These are phyloP conservation scores for Leonotis leonurus DNA, from an alignment of 257 asterid genomes.

Conservation along the genomic window DNA sequence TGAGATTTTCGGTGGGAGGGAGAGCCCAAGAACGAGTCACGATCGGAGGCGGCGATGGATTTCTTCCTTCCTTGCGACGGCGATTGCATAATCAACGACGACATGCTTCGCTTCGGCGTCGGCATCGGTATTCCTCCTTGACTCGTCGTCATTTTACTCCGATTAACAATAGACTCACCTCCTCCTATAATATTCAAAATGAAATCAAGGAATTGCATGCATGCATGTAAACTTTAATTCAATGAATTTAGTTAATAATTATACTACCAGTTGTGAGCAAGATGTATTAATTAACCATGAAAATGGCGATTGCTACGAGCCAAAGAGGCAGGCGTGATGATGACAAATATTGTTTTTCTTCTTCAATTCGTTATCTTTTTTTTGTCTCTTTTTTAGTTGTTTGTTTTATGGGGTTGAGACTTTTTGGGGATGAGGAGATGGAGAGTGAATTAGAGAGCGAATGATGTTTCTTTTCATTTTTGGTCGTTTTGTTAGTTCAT, in stretches of 20 bases:
- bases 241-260: neutral
- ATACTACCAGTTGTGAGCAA: slow-evolving; percentile 31
- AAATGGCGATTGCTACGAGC: slow-evolving; percentile 22
- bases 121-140: slow-evolving; percentile 62
- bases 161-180: slow-evolving; percentile 35
- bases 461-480: slow-evolving; percentile 4
- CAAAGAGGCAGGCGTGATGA: slow-evolving; percentile 19
- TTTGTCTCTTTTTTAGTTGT: too few species aligned
- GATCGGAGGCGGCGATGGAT: slow-evolving; percentile 22
- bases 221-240: slow-evolving; percentile 3
- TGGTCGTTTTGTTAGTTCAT: neutral
- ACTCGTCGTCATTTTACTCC: slow-evolving; percentile 50
- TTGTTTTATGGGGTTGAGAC: slow-evolving; percentile 10
- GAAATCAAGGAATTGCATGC: slow-evolving; percentile 5
- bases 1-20: slow-evolving; percentile 46
- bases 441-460: too few species aligned
- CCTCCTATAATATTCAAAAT: too few species aligned
- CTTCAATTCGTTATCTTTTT: neutral
- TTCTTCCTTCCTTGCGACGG: slow-evolving; percentile 36
- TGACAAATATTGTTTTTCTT: neutral
- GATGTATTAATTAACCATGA: slow-evolving; percentile 30
- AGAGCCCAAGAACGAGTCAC: slow-evolving; percentile 24
- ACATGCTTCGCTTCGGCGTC: slow-evolving; percentile 58
- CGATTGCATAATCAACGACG: slow-evolving; percentile 35
- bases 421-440: neutral